A percentile compares a stretch with the other conserved stretches of the same genome.
phyloP scores from a whole-genome alignment of 208 protist species.

The Crithidia mellificae region DNA sequence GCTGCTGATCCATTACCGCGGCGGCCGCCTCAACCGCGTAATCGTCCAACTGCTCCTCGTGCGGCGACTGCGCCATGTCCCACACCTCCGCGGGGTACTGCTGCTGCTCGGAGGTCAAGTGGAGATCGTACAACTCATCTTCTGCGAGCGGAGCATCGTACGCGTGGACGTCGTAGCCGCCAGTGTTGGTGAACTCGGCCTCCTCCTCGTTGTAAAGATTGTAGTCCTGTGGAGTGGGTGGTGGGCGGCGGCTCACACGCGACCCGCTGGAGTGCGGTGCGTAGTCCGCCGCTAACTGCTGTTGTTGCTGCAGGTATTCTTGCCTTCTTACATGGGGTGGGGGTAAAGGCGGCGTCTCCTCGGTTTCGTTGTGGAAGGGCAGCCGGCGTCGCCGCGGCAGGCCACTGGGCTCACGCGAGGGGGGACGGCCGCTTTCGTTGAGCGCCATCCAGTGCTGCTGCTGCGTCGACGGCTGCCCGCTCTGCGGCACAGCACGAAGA shows the following conservation, averaged over 20 bases:
- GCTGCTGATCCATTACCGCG: neutral
- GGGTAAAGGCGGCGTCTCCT: neutral
- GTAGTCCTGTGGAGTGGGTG: neutral
- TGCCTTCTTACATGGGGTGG: neutral
- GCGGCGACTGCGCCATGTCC: neutral
- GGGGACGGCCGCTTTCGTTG: neutral
- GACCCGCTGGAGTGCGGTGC: neutral
- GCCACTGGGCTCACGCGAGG: constrained; percentile 1
- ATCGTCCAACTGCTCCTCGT: constrained; percentile 1
- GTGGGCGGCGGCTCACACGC: neutral
- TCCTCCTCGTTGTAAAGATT: neutral
- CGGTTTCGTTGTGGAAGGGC: constrained; percentile 10
- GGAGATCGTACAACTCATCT: neutral
- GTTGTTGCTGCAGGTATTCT: neutral
- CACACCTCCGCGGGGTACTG: neutral
- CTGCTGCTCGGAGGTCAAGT: neutral
- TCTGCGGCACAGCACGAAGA: neutral
- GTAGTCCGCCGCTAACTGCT: neutral
- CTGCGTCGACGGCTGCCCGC: neutral
- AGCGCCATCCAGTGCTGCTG: constrained; percentile 2
- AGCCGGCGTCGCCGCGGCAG: constrained; percentile 4
- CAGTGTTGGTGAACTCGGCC: too few species aligned
- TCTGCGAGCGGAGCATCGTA: neutral
- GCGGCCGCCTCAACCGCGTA: neutral
- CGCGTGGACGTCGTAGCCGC: neutral